Evolutionary conservation across 257 asterid species (phyloP).

Genomic region (Scutellaria baicalensis): DNA sequence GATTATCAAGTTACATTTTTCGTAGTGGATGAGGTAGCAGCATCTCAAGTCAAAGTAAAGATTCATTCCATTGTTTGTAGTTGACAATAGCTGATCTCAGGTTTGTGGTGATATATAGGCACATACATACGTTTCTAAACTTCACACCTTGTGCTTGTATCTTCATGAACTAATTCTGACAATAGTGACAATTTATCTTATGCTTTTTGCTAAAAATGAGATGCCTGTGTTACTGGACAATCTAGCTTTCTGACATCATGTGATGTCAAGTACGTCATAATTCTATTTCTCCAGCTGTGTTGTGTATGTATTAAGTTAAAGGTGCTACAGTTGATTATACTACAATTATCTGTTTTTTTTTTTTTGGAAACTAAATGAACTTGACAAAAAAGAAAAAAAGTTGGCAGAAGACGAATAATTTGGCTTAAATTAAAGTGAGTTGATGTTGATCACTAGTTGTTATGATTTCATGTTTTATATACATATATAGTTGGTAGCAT

Average conservation of each 20-base stretch:
- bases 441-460: not conserved
- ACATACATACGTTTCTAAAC: not conserved
- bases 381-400: too few relatives aligned
- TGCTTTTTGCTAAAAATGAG: not conserved
- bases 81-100: not conserved
- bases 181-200: not conserved
- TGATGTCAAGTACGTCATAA: not conserved
- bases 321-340: too few relatives aligned
- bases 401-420: not conserved
- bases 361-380: too few relatives aligned
- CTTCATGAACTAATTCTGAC: not conserved
- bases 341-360: too few relatives aligned
- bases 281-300: not conserved
- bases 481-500: not conserved
- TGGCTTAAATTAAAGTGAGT: not conserved
- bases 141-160: not conserved
- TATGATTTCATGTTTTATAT: not conserved
- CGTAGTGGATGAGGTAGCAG: conserved; percentile 10
- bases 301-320: not conserved
- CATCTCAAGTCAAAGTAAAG: not conserved
- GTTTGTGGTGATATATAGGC: not conserved
- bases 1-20: conserved; percentile 19
- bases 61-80: conserved; percentile 1
- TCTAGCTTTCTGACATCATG: not conserved
- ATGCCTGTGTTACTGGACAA: not conserved